Evolutionary conservation across 805 yeast genomes (phyloP).

Genomic region (Candida railenensis): DNA sequence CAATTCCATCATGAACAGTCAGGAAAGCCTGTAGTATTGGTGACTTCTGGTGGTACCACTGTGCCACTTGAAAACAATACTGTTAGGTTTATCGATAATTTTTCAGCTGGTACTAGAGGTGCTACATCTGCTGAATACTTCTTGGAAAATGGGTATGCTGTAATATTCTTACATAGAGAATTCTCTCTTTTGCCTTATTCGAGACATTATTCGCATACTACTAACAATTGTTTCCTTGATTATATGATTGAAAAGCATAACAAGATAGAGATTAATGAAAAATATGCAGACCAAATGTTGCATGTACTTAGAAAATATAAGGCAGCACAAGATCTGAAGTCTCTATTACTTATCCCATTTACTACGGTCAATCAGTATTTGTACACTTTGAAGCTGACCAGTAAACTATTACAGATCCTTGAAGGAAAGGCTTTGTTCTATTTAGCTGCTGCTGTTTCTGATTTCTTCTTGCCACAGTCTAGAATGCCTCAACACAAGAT

Average conservation of each 20-base stretch:
- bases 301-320: conserved; percentile 56
- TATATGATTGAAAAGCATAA: conserved; percentile 63
- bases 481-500: conserved; percentile 92
- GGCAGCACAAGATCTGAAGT: conserved; percentile 47
- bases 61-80: conserved; percentile 97
- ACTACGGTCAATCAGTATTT: conserved; percentile 94
- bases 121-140: conserved; percentile 94
- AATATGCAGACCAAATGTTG: conserved; percentile 62
- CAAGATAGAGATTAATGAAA: conserved; percentile 57
- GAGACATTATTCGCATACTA: conserved; percentile 83
- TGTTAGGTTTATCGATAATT: conserved; percentile 93
- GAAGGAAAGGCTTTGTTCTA: conserved; percentile 70
- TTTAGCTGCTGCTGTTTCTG: conserved; percentile 97
- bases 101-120: conserved; percentile 97
- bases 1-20: conserved; percentile 44
- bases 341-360: conserved; percentile 75
- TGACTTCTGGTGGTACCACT: conserved; percentile 96
- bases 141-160: conserved; percentile 83
- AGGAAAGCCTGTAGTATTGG: conserved; percentile 64
- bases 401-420: conserved; percentile 54
- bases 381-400: conserved; percentile 72
- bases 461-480: conserved; percentile 86
- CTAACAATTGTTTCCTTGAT: conserved; percentile 75
- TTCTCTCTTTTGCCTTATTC: conserved; percentile 89
- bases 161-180: conserved; percentile 88